Base-by-base conservation (phyloP, 2,329 filamentous ascomycete genomes). In the Microcyclosporella mali region DNA sequence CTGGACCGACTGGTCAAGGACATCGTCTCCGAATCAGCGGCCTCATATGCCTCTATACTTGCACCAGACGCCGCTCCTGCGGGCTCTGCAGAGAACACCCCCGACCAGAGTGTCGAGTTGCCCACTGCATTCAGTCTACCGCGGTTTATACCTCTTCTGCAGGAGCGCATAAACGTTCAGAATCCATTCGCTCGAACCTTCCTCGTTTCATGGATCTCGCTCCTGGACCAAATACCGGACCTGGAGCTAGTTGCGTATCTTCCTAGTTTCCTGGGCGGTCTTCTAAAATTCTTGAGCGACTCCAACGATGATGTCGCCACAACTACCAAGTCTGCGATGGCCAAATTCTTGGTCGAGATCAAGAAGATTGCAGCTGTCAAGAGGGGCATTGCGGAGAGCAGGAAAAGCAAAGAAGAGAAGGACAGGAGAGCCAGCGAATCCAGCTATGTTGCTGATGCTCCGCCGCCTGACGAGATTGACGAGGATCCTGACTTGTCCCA, bases 141-240 rank as follows among this genome's bases (percentile, higher is more conserved):
- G 15, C 81, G 81, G 17, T 98, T 98, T 64, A 92, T 98, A 38
- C 92, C 94, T 1, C 74, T 98, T 11, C 77, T 98, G 15, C 88
- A 94, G 64, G 90, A 98, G 61, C 81, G 92, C 38, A 95, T 98
- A 45, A 86, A 86, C 66, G 90, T 95, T 19, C 78, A 94, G 47
- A 95, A 94, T 58, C 89, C 94, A 0, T 97, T 94, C 61, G 95
- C 90, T 3, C 78, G 92, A 38, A 94, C 87, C 11, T 98, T 98
- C 57, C 74, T 98, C 11, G 92, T 98, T 2, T 88, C 88, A 25
- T 98, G 92, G 92, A 87, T 98, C 45, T 94, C 85, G 3, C 69
- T 98, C 12, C 74, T 98, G 15, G 92, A 98, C 64, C 95, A 89
- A 1, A 97, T 98, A 55, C 92, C 92, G 0, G 94, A 98, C 60